A percentile compares a stretch with the other conserved stretches of the same genome.
Conservation (phyloP, 1,284 basidiomycete genomes). For the Cutaneotrichosporon spelunceum region DNA sequence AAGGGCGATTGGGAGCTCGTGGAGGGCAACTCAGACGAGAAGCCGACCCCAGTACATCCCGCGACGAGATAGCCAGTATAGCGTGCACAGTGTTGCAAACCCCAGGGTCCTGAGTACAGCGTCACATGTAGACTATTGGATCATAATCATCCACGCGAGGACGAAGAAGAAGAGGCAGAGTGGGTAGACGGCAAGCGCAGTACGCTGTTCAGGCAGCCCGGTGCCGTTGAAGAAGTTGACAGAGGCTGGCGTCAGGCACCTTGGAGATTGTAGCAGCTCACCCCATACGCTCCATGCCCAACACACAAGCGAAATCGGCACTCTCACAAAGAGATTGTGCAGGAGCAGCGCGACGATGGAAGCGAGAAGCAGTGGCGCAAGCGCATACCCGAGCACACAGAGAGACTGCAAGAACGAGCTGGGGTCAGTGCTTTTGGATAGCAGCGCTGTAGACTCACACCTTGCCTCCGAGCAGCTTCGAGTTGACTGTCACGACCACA, state of each 20-base stretch:
- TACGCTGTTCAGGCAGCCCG: slow-evolving; percentile 79
- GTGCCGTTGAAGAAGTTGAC: slow-evolving; percentile 93
- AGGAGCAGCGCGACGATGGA: slow-evolving; percentile 83
- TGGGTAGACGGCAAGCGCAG: slow-evolving; percentile 87
- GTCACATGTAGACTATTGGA: slow-evolving; percentile 57
- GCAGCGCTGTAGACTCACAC: slow-evolving; percentile 60
- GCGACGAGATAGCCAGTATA: not conserved
- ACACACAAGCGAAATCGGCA: slow-evolving; percentile 73
- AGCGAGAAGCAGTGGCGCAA: slow-evolving; percentile 83
- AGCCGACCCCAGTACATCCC: not conserved
- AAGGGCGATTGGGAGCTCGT: not conserved
- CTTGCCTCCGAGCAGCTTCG: slow-evolving; percentile 90
- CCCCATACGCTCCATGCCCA: slow-evolving; percentile 97
- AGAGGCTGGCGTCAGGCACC: slow-evolving; percentile 60
- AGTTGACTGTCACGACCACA: slow-evolving; percentile 83
- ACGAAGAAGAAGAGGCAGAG: slow-evolving; percentile 61
- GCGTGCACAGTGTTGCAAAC: no score
- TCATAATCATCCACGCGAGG: slow-evolving; percentile 90
- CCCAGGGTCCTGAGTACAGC: not conserved
- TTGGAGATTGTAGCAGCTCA: slow-evolving; percentile 48
- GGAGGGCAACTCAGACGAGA: not conserved
- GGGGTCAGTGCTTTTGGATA: slow-evolving; percentile 12
- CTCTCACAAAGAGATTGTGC: slow-evolving; percentile 75
- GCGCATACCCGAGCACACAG: slow-evolving; percentile 84
- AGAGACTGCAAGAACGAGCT: slow-evolving; percentile 94